Base-by-base conservation (phyloP, 2,329 filamentous ascomycete genomes). In the Fusarium chuoi region DNA sequence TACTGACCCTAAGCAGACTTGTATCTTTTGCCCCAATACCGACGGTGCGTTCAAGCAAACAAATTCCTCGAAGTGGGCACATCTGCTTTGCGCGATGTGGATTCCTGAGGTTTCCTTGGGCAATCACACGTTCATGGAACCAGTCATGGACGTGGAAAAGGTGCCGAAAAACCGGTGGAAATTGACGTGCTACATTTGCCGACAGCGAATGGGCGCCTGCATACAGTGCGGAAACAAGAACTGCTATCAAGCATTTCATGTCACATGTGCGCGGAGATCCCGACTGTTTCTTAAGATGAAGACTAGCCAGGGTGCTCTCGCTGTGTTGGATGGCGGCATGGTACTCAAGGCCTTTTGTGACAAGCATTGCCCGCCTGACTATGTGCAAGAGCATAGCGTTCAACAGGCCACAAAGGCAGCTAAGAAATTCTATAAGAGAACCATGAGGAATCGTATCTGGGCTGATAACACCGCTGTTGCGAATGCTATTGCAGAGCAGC, bases 21-120 rank as follows among this genome's bases (percentile, higher is more conserved):
- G 96, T 85, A 98, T 99, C 72, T 99, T 99, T 85, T 99, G 96
- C 79, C 96, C 96, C 2, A 98, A 98, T 80, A 96, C 94, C 3
- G 96, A 98, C 78, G 96, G 96, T 20, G 96, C 96, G 7, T 99
- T 99, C 86, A 99, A 99, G 82, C 96, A 98, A 83, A 98, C 96
- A 3, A 98, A 95, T 74, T 93, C 94, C 6, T 95, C 95, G 6
- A 96, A 97, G 84, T 99, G 96, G 96, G 94, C 96, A 33, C 96
- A 99, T 87, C 85, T 99, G 17, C 89, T 99, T 14, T 99, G 96
- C 80, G 94, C 96, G 38, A 96, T 98, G 86, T 99, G 96, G 96
- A 98, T 99, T 78, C 96, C 96, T 0, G 96, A 99, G 83, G 94
- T 98, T 12, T 96, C 94, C 8, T 90, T 99, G 56, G 96, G 95